Evolutionary conservation across 31 red algal genomes (phyloP).

Genomic region (Porphyra umbilicalis): DNA sequence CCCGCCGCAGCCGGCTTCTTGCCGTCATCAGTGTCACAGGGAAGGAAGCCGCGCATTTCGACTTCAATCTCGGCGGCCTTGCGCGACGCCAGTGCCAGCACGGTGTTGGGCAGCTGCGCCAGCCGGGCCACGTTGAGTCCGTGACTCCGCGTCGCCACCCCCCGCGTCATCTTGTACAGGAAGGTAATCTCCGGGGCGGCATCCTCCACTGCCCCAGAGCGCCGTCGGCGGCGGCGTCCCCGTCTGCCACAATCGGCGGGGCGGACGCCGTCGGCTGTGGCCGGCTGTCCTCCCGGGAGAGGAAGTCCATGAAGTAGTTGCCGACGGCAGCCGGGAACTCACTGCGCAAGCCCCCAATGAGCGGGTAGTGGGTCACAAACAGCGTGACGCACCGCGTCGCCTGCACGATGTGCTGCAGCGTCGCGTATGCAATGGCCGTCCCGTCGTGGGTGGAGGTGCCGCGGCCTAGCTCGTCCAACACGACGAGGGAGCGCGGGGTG

Average conservation of each 20-base stretch:
- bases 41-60: background rate
- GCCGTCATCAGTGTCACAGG: background rate
- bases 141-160: constrained; percentile 47
- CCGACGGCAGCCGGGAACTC: constrained; percentile 8
- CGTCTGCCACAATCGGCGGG: background rate
- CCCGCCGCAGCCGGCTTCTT: too few species aligned
- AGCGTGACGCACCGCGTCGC: constrained; percentile 31
- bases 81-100: constrained; percentile 23
- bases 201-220: background rate
- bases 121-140: constrained; percentile 73
- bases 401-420: constrained; percentile 45
- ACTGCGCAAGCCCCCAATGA: constrained; percentile 17
- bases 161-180: constrained; percentile 65
- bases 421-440: constrained; percentile 74
- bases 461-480: constrained; percentile 63
- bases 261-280: background rate
- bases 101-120: constrained; percentile 32
- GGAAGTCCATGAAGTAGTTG: constrained; percentile 58
- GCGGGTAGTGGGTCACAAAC: constrained; percentile 72
- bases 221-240: background rate
- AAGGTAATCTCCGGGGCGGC: constrained; percentile 40
- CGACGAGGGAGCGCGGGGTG: constrained; percentile 37
- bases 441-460: constrained; percentile 82
- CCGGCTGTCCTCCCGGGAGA: background rate
- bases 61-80: constrained; percentile 34